A percentile compares a stretch with the other conserved stretches of the same genome.
Evolutionary conservation across 345 rosid species (phyloP).

Genomic region (Rhizophora apiculata): DNA sequence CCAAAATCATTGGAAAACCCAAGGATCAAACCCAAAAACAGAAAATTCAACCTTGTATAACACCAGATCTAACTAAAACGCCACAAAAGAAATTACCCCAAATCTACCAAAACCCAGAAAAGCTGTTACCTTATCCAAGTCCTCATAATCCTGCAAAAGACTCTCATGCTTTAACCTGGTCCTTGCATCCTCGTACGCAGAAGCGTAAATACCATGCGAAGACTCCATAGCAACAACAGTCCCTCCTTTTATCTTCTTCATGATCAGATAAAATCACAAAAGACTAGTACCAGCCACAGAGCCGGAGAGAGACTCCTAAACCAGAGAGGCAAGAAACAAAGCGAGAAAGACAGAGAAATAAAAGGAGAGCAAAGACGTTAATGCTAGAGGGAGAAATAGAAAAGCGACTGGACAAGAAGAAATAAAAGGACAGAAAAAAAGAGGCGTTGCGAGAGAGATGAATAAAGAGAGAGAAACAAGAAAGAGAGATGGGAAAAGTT

Average conservation of each 20-base stretch:
- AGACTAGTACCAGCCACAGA: constrained; percentile 1
- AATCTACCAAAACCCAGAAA: constrained; percentile 19
- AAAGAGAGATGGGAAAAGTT: constrained; percentile 45
- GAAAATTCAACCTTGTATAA: constrained; percentile 9
- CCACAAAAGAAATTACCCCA: constrained; percentile 15
- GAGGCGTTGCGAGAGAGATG: constrained; percentile 1
- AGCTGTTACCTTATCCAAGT: constrained; percentile 45
- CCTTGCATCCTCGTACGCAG: constrained; percentile 42
- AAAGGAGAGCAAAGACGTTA: neutral
- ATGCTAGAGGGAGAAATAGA: neutral
- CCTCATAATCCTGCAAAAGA: constrained; percentile 56
- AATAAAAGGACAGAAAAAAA: constrained; percentile 5
- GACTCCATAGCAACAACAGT: constrained; percentile 24
- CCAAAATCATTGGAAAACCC: constrained; percentile 11
- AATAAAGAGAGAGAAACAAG: constrained; percentile 3
- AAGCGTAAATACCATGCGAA: constrained; percentile 20
- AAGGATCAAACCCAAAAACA: constrained; percentile 2
- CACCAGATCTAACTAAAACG: constrained; percentile 35
- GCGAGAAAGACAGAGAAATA: constrained; percentile 8
- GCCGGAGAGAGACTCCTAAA: neutral
- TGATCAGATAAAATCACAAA: constrained; percentile 26
- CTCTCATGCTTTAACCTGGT: constrained; percentile 45
- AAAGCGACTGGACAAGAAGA: neutral
- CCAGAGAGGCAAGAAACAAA: constrained; percentile 8
- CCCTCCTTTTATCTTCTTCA: constrained; percentile 46